These are phyloP conservation scores for Micractinium conductrix DNA, from an alignment of 139 green algal genomes.

Conservation along the genomic window DNA sequence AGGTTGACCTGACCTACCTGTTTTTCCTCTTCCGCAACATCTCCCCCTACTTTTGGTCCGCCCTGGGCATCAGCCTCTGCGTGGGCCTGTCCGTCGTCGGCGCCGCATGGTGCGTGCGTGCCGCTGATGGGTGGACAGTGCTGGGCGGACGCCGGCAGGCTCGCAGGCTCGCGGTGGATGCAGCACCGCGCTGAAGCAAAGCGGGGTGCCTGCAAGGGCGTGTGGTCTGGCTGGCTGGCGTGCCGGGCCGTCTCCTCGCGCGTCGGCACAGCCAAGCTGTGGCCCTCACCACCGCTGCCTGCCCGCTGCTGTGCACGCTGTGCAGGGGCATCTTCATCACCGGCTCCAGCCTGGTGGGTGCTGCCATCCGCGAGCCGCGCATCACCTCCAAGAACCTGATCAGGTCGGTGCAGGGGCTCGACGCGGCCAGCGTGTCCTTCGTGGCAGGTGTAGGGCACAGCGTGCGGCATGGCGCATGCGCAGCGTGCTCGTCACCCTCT, in stretches of 20 bases:
- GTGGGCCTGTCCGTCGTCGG: conserved; percentile 95
- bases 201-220: too few species aligned
- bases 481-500: too few species aligned
- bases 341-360: conserved; percentile 94
- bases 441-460: background rate
- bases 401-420: conserved; percentile 63
- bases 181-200: too few species aligned
- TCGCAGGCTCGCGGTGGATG: too few species aligned
- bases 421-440: background rate
- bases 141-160: too few species aligned
- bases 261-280: too few species aligned
- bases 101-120: conserved; percentile 89
- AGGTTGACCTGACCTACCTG: conserved; percentile 62
- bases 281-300: too few species aligned
- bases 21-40: conserved; percentile 88
- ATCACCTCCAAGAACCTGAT: conserved; percentile 99
- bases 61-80: conserved; percentile 83
- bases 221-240: too few species aligned
- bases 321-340: conserved; percentile 99
- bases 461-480: background rate
- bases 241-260: too few species aligned
- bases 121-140: too few species aligned
- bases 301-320: background rate
- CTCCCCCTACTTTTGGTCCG: conserved; percentile 92
- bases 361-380: conserved; percentile 90